Evolutionary conservation across 371 early-diverging fungal genomes (phyloP).

Genomic region (Choanephora cucurbitarum): DNA sequence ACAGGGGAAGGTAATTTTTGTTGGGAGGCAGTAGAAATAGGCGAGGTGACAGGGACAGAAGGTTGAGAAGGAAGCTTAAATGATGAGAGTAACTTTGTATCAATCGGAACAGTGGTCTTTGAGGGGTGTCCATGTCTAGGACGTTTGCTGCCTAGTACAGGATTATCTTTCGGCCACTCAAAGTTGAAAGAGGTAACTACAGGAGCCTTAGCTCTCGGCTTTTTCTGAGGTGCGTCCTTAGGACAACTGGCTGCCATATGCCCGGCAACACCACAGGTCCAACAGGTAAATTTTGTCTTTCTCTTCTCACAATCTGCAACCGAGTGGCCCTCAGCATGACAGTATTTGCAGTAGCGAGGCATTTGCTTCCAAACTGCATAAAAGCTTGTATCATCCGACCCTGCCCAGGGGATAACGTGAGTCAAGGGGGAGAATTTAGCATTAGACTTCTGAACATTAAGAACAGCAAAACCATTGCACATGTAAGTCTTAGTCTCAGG

Average conservation of each 20-base stretch:
- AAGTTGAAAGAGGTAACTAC: not conserved
- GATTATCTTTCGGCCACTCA: too few species aligned
- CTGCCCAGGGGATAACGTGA: not conserved
- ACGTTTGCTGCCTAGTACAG: not conserved
- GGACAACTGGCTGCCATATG: not conserved
- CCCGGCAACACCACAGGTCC: not conserved
- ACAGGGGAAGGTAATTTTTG: too few species aligned
- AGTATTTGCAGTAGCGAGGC: conserved; percentile 1
- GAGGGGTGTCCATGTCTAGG: too few species aligned
- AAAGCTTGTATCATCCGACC: not conserved
- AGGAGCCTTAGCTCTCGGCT: not conserved
- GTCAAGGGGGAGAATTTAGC: not conserved
- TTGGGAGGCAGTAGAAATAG: too few species aligned
- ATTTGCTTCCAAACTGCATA: conserved; percentile 1
- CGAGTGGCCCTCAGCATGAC: not conserved
- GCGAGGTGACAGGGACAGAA: too few species aligned
- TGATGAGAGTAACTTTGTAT: too few species aligned
- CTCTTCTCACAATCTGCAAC: not conserved
- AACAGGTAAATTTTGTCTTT: not conserved
- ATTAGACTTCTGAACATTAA: not conserved
- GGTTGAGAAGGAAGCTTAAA: too few species aligned
- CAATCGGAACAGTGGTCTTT: too few species aligned
- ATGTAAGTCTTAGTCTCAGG: conserved; percentile 1
- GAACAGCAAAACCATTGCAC: not conserved
- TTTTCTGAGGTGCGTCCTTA: not conserved